Conservation (phyloP, 2,329 filamentous ascomycete species). For the Clonostachys sp. region DNA sequence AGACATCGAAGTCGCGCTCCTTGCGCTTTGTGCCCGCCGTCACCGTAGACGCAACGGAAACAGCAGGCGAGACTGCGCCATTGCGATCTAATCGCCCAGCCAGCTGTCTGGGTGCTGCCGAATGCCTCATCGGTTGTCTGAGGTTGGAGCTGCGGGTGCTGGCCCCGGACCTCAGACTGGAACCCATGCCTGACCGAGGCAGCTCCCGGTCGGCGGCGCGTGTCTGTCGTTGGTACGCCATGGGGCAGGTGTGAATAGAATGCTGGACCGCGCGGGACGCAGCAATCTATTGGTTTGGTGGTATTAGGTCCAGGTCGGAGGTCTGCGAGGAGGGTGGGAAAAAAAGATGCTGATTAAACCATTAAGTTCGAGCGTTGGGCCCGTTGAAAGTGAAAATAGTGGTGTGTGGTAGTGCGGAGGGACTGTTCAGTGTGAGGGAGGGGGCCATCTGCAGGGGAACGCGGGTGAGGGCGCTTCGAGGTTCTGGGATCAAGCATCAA, state of each 20-base stretch:
- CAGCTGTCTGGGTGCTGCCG: slow-evolving; percentile 1
- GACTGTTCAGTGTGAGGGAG: no score
- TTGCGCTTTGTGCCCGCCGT: slow-evolving; percentile 73
- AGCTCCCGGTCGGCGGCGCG: slow-evolving; percentile 28
- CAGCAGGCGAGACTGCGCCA: slow-evolving; percentile 63
- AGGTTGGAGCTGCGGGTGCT: slow-evolving; percentile 11
- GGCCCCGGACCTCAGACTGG: slow-evolving; percentile 16
- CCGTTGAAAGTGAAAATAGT: background rate
- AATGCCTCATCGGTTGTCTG: slow-evolving; percentile 2
- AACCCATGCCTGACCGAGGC: slow-evolving; percentile 23
- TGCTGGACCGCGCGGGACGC: no score
- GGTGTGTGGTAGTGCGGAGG: no score
- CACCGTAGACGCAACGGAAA: slow-evolving; percentile 57
- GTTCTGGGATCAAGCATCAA: no score
- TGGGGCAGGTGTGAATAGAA: slow-evolving; percentile 3
- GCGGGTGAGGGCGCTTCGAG: no score
- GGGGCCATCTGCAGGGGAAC: no score
- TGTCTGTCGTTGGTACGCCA: slow-evolving; percentile 26
- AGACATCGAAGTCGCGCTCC: slow-evolving; percentile 75
- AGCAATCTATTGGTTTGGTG: no score
- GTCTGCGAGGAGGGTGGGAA: no score
- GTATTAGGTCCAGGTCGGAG: no score
- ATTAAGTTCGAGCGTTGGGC: no score
- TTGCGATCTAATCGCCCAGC: slow-evolving; percentile 11
- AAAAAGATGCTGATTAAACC: no score